Evolutionary conservation across 1,139 yeast species (phyloP).

Genomic region (Pichia sp.): DNA sequence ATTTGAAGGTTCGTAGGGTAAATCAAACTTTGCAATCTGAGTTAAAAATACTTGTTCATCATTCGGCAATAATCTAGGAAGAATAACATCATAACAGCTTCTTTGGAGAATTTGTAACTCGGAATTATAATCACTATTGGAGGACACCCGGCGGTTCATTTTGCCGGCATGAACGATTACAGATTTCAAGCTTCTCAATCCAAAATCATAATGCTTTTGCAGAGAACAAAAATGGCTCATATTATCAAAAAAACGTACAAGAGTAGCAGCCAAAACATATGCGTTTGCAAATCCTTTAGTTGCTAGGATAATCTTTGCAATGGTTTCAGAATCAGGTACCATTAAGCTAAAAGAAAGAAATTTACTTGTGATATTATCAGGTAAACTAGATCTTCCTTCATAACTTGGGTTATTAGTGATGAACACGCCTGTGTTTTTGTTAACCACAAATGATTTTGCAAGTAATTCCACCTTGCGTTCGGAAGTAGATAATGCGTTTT

Average conservation of each 20-base stretch:
- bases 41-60: constrained; percentile 44
- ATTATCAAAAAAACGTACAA: constrained; percentile 54
- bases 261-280: constrained; percentile 38
- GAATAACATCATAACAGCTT: constrained; percentile 55
- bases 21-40: constrained; percentile 29
- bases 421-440: constrained; percentile 65
- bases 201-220: constrained; percentile 87
- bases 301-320: constrained; percentile 66
- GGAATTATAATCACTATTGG: background rate
- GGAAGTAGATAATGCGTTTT: constrained; percentile 40
- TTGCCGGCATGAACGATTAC: constrained; percentile 58
- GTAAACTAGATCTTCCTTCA: constrained; percentile 75
- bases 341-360: constrained; percentile 76
- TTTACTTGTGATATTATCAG: constrained; percentile 78
- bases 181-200: constrained; percentile 72
- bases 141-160: constrained; percentile 33
- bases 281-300: constrained; percentile 68
- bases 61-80: constrained; percentile 56
- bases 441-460: constrained; percentile 42
- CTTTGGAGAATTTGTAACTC: constrained; percentile 45
- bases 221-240: constrained; percentile 39
- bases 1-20: background rate
- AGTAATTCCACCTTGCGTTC: constrained; percentile 36
- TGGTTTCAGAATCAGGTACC: constrained; percentile 63
- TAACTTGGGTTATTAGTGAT: constrained; percentile 92